A percentile compares a stretch with the other conserved stretches of the same genome.
These are phyloP conservation scores for Penicillium arizonense DNA, from an alignment of 495 filamentous ascomycete species.

Conservation along the genomic window DNA sequence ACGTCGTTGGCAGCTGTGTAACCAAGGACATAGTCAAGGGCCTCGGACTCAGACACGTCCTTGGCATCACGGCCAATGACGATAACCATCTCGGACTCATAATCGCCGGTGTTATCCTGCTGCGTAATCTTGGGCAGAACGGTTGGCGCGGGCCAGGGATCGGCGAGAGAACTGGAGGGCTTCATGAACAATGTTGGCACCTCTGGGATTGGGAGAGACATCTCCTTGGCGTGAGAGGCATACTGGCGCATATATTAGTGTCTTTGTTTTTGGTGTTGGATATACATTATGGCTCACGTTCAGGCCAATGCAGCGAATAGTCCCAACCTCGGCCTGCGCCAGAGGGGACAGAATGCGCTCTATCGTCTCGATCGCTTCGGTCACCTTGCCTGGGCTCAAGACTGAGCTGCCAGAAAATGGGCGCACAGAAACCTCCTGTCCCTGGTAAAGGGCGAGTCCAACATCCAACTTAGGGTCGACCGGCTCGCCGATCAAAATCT, in stretches of 20 bases:
- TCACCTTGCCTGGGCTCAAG: slow-evolving; percentile 48
- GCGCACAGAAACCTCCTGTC: slow-evolving; percentile 52
- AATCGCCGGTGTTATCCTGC: slow-evolving; percentile 61
- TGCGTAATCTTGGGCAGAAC: slow-evolving; percentile 61
- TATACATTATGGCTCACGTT: slow-evolving; percentile 47
- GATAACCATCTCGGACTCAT: slow-evolving; percentile 79
- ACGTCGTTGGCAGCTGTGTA: slow-evolving; percentile 82
- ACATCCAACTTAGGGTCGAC: slow-evolving; percentile 51
- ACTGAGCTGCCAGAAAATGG: slow-evolving; percentile 56
- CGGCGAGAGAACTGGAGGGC: slow-evolving; percentile 65
- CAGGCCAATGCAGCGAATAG: slow-evolving; percentile 71
- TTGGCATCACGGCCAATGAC: slow-evolving; percentile 69
- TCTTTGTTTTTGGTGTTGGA: neutral
- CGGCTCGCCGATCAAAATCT: slow-evolving; percentile 57
- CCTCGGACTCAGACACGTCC: slow-evolving; percentile 66
- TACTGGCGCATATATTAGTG: slow-evolving; percentile 47
- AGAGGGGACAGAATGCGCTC: slow-evolving; percentile 55
- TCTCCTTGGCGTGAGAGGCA: slow-evolving; percentile 72
- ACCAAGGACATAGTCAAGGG: slow-evolving; percentile 73
- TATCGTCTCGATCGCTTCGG: slow-evolving; percentile 48
- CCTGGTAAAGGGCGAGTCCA: slow-evolving; percentile 52
- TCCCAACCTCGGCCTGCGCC: slow-evolving; percentile 40
- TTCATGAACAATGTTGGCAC: slow-evolving; percentile 82
- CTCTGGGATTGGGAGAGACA: slow-evolving; percentile 66
- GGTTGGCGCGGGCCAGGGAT: slow-evolving; percentile 66